These are phyloP conservation scores for Daedaleopsis sinensis DNA, from an alignment of 768 basidiomycete genomes.

Conservation along the genomic window DNA sequence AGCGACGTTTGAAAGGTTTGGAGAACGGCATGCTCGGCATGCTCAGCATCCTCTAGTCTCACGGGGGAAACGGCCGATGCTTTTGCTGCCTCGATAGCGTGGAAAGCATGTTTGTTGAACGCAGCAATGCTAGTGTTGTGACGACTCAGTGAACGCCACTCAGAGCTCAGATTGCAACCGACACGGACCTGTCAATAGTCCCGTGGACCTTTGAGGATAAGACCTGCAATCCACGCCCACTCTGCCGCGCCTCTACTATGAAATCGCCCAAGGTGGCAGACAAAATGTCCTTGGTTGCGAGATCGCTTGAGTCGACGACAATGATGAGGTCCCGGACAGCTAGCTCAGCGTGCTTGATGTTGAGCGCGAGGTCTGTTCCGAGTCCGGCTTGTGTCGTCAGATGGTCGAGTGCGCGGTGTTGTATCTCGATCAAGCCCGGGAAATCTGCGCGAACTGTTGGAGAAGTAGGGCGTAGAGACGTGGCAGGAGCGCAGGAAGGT, in stretches of 20 bases:
- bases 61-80: constrained; percentile 15
- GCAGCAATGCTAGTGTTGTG: constrained; percentile 67
- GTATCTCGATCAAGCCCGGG: constrained; percentile 56
- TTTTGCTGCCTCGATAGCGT: constrained; percentile 28
- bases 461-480: too few relatives aligned
- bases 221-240: constrained; percentile 58
- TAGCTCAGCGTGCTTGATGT: constrained; percentile 77
- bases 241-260: constrained; percentile 58
- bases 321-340: constrained; percentile 68
- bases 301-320: constrained; percentile 61
- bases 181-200: constrained; percentile 63
- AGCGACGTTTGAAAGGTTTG: constrained; percentile 64
- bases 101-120: constrained; percentile 64
- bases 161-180: too few relatives aligned
- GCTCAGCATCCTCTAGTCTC: too few relatives aligned
- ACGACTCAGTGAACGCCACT: too few relatives aligned
- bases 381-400: constrained; percentile 60
- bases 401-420: constrained; percentile 62
- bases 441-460: constrained; percentile 47
- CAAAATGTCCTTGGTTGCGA: constrained; percentile 58
- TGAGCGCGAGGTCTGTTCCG: constrained; percentile 58
- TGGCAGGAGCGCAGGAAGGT: not conserved
- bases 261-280: constrained; percentile 56
- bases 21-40: constrained; percentile 47
- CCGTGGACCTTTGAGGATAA: constrained; percentile 67